Percentiles rank a stretch among this genome's conserved stretches.
phyloP scores from a whole-genome alignment of 352 stramenopile species.

The Globisporangium nagaii region DNA sequence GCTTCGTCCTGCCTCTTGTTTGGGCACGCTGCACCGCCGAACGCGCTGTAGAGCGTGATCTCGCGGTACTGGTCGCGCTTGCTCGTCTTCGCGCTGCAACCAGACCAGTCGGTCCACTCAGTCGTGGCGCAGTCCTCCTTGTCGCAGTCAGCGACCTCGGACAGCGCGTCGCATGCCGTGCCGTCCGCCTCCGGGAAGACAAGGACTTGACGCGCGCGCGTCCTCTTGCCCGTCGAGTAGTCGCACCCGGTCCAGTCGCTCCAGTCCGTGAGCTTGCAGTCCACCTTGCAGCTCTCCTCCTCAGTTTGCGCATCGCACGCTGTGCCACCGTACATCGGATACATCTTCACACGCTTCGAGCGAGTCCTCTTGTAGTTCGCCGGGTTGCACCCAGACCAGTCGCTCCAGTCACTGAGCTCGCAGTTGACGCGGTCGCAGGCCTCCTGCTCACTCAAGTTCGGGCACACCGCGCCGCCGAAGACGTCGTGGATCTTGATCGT shows the following conservation, averaged over 20 bases:
- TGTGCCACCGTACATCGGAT: constrained; percentile 28
- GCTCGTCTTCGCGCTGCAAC: constrained; percentile 45
- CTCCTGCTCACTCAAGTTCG: constrained; percentile 11
- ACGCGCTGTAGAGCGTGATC: constrained; percentile 25
- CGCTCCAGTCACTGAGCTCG: constrained; percentile 34
- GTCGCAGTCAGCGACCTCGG: constrained; percentile 29
- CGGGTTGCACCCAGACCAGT: constrained; percentile 43
- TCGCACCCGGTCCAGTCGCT: constrained; percentile 43
- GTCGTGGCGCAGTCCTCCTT: constrained; percentile 31
- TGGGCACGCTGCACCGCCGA: constrained; percentile 25
- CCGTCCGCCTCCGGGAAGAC: constrained; percentile 23
- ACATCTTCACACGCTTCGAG: constrained; percentile 17
- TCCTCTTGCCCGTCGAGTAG: constrained; percentile 34
- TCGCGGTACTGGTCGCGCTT: constrained; percentile 21
- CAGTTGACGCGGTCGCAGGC: constrained; percentile 39
- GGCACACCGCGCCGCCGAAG: constrained; percentile 27
- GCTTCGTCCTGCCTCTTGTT: constrained; percentile 18
- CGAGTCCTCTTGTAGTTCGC: constrained; percentile 23
- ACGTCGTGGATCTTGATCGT: constrained; percentile 29
- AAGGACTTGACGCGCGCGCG: constrained; percentile 27
- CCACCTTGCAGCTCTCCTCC: constrained; percentile 25
- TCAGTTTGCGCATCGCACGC: constrained; percentile 21
- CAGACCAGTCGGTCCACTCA: constrained; percentile 45
- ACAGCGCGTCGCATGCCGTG: constrained; percentile 14
- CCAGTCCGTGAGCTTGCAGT: constrained; percentile 49